Evolutionary conservation across 2,329 filamentous ascomycete species (phyloP), one percentile per base, ranked within the genome.

Genomic region (Penicillium sp.): DNA sequence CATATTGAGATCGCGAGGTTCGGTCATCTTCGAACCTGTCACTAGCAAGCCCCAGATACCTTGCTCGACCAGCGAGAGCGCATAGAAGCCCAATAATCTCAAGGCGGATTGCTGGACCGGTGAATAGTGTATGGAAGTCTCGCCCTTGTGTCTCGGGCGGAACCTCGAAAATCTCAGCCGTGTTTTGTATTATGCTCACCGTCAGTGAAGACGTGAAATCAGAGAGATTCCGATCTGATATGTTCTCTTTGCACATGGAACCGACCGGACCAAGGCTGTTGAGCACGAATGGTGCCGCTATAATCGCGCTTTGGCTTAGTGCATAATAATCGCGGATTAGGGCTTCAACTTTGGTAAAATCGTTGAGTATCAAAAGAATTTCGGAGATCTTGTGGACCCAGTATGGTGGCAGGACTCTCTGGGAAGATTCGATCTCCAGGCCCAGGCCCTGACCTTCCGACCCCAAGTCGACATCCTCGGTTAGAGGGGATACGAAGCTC

Each of bases 41-140:
- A 22, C 52, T 47, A 3, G 56, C 53, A 2, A 63, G 53, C 21
- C 61, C 61, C 13, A 61, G 54, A 32, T 57, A 49, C 15, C 51
- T 53, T 9, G 58, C 57, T 15, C 57, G 56, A n/a, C 69, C 71
- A 3, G 71, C 69, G 5, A 67, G 61, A 24, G 67, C 61, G 33
- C 69, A 63, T 5, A 73, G 51, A 10, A 67, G 59, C 0, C 67
- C 70, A 10, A 73, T 60, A 4, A 65, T 66, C 32, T 73, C 70
- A 5, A 73, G 54, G 1, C 71, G 67, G 32, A 71, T 53, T 17
- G 65, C 62, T 13, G 61, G 55, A 0, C 69, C 70, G 0, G 69
- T 72, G 47, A 65, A 72, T 1, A 70, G 50, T 15, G 59, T 60
- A 49, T 70, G 64, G 39, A 74, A 72, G 9, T 68, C 62, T 13